Base-by-base conservation (phyloP, 257 asterid genomes). In the Solanum pennellii region DNA sequence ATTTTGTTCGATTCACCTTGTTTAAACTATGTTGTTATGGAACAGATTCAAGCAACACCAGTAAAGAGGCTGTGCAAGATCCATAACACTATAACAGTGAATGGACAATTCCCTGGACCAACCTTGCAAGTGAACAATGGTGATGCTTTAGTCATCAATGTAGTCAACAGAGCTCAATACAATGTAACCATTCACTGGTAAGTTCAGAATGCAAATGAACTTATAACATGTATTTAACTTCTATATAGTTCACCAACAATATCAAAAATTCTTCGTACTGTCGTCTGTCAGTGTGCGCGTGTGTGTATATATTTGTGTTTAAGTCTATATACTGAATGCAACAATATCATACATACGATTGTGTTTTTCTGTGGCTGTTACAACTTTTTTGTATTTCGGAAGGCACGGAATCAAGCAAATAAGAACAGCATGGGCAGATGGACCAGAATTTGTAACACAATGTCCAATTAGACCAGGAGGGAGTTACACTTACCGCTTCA, bases 11-110 rank as follows among this genome's bases (percentile, higher is more conserved):
- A 49, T 42, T 42, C 47, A 42, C 47, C 4, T 42, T 42, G 47
- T 42, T 42, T 42, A 3, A 42, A 49, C n/a, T 37, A n/a, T 59
- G 56, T 83, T 35, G 23, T n/a, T 83, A 52, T 85, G 68, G 56
- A 87, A 89, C 84, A 96, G 98, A 88, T 96, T 85, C 95, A 95
- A 92, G 98, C 96, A 83, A 93, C 93, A 16, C 92, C 93, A 74
- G 96, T 96, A 97, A 96, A 92, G 94, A 95, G 98, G 95, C 93
- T 95, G 93, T 96, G 98, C 95, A 94, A 92, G n/a, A 94, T 93
- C 83, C 99, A 91, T 85, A 94, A 89, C 88, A 44, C 87, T 0
- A 93, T 94, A 21, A 94, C 98, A 0, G 98, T 96, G 23, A 96
- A 95, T 23, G 98, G 99, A 31, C 93, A 93, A 94, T 94, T 71